Conservation (phyloP, 768 basidiomycete species). For the Lactarius hengduanensis region DNA sequence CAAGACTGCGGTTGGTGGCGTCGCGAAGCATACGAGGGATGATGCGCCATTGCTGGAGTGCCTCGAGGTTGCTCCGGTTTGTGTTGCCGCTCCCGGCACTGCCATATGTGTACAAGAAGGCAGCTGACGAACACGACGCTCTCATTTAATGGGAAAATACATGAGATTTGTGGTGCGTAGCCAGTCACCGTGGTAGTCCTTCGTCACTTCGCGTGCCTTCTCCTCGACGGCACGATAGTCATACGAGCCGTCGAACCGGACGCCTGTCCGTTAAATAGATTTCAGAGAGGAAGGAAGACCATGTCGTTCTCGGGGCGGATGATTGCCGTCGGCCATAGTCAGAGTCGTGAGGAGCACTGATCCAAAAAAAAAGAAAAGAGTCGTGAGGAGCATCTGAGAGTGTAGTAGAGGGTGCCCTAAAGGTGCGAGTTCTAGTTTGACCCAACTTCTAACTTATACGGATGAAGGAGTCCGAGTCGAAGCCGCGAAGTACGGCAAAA, state of each 20-base stretch:
- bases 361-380: background rate
- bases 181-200: constrained; percentile 49
- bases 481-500: too few species aligned
- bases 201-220: constrained; percentile 62
- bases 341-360: background rate
- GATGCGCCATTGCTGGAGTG: constrained; percentile 66
- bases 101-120: constrained; percentile 75
- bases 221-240: constrained; percentile 60
- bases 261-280: constrained; percentile 1
- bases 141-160: background rate
- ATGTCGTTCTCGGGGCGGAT: constrained; percentile 6
- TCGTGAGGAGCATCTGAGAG: background rate
- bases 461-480: too few species aligned
- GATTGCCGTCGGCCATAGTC: background rate
- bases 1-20: constrained; percentile 54
- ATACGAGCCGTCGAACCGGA: constrained; percentile 51
- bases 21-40: constrained; percentile 76
- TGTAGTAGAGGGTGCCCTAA: background rate
- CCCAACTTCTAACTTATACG: too few species aligned
- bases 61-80: constrained; percentile 60
- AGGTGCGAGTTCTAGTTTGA: background rate
- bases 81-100: constrained; percentile 74
- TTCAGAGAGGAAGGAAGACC: constrained; percentile 9
- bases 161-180: too few species aligned
- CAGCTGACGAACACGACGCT: constrained; percentile 40